Base-by-base conservation (phyloP, 495 filamentous ascomycete species). In the Annulohypoxylon moriforme region DNA sequence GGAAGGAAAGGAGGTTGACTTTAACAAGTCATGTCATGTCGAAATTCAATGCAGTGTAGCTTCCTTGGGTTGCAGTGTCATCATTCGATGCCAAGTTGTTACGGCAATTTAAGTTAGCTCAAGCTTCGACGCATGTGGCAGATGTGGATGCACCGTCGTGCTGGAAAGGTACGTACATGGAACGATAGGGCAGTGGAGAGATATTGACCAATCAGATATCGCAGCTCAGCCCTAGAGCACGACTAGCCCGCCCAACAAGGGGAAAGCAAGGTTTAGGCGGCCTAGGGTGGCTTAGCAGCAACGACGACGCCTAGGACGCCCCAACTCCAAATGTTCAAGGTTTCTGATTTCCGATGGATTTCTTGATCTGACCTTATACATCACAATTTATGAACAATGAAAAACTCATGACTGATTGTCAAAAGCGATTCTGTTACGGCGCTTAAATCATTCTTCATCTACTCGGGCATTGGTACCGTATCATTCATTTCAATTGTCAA, bases 61-160 rank as follows among this genome's bases (percentile, higher is more conserved):
- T 61, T 56, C 40, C 20, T 68, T 72, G 69, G 69, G 69, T 73
- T 68, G 57, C 60, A 68, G 64, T 69, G 61, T 66, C 71, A 73
- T 73, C 71, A 73, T 73, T 69, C 71, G 71, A 73, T 67, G 71
- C 71, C 71, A 73, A 73, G 66, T 53, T 36, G 42, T 22, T 33
- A 60, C 47, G 56, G 65, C 58, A 50, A 24, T 50, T 60, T 38
- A 50, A 38, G 14, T 66, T 47, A 56, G 38, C 47, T 49, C 53
- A 59, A 68, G 62, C 46, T 53, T 55, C 16, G 46, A 60, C 14
- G 55, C 24, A 61, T 33, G 34, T 75, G 65, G 47, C 72, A 55
- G 24, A 44, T n/a, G 40, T 31, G 24, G 53, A 25, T 40, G 18
- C 14, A 5, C 55, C 69, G 64, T 75, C 3, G 57, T 57, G 63